Percentiles rank a stretch among this genome's conserved stretches.
Conservation (phyloP, 805 yeast species). For the Wickerhamiella kazuoi region DNA sequence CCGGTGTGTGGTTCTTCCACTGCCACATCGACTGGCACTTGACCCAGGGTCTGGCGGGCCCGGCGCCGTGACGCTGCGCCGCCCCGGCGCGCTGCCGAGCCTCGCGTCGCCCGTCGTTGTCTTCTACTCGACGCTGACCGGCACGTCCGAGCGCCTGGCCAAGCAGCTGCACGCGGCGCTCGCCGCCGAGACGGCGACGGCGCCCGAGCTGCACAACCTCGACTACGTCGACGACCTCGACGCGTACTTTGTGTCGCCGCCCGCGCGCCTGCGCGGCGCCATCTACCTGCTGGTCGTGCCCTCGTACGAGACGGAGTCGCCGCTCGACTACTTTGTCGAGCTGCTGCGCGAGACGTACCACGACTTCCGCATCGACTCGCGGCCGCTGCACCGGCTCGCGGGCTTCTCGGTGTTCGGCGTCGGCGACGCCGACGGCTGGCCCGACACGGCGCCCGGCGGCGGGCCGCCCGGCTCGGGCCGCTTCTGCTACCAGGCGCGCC, state of each 20-base stretch:
- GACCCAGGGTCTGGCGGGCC: not conserved
- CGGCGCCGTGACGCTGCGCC: not conserved
- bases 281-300: constrained; percentile 66
- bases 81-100: constrained; percentile 8
- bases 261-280: constrained; percentile 13
- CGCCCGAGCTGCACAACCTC: constrained; percentile 43
- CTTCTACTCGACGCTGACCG: constrained; percentile 75
- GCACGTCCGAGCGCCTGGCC: constrained; percentile 61
- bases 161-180: constrained; percentile 27
- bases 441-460: constrained; percentile 38
- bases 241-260: constrained; percentile 57
- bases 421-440: constrained; percentile 81
- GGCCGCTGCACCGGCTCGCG: constrained; percentile 46
- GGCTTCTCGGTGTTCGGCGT: constrained; percentile 79
- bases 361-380: constrained; percentile 73
- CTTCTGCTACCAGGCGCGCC: constrained; percentile 71
- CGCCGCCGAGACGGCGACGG: constrained; percentile 16
- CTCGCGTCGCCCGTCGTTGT: constrained; percentile 42
- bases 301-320: constrained; percentile 83
- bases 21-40: too few relatives aligned
- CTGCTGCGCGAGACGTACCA: constrained; percentile 62
- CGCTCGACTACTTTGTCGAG: constrained; percentile 73
- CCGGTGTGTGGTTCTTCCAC: constrained; percentile 4
- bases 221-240: constrained; percentile 79
- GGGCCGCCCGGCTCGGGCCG: constrained; percentile 54